phyloP scores from a whole-genome alignment of 164 flowering plant species.

The Tetrastigma voinierianum region DNA sequence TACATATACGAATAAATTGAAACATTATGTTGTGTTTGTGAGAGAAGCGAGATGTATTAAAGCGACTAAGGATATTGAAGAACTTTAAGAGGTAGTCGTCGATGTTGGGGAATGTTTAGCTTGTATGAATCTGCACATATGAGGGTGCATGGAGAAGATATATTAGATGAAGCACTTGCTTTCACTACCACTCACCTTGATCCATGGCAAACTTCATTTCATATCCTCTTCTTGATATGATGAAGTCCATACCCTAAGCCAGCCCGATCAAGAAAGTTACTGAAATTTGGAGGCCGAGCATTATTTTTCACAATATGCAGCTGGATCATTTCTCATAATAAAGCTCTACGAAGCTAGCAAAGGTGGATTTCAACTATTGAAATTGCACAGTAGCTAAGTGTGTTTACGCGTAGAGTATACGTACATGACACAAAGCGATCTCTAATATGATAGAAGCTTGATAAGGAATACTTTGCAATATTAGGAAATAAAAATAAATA shows the following conservation, averaged over 20 bases:
- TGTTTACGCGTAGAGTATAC: slow-evolving; percentile 31
- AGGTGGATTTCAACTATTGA: slow-evolving; percentile 59
- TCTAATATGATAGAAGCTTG: too few relatives aligned
- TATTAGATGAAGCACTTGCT: too few relatives aligned
- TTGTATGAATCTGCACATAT: slow-evolving; percentile 54
- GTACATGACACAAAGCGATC: too few relatives aligned
- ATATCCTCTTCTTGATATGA: slow-evolving; percentile 20
- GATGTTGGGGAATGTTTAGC: slow-evolving; percentile 43
- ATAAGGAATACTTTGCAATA: too few relatives aligned
- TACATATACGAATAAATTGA: too few relatives aligned
- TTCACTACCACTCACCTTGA: slow-evolving; percentile 34
- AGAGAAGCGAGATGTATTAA: too few relatives aligned
- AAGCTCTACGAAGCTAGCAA: slow-evolving; percentile 35
- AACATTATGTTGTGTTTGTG: too few relatives aligned
- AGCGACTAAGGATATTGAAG: too few relatives aligned
- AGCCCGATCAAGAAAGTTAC: slow-evolving; percentile 29
- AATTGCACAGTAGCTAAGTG: slow-evolving; percentile 36
- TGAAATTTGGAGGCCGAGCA: slow-evolving; percentile 33
- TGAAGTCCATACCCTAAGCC: slow-evolving; percentile 30
- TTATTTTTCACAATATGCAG: slow-evolving; percentile 33
- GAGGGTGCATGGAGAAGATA: slow-evolving; percentile 43
- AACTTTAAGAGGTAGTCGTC: slow-evolving; percentile 31
- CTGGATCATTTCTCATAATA: slow-evolving; percentile 18
- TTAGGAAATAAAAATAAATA: too few relatives aligned
- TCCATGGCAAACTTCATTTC: neutral